Base-by-base conservation (phyloP, 2,329 filamentous ascomycete species). In the Aspergillus viridinutans region DNA sequence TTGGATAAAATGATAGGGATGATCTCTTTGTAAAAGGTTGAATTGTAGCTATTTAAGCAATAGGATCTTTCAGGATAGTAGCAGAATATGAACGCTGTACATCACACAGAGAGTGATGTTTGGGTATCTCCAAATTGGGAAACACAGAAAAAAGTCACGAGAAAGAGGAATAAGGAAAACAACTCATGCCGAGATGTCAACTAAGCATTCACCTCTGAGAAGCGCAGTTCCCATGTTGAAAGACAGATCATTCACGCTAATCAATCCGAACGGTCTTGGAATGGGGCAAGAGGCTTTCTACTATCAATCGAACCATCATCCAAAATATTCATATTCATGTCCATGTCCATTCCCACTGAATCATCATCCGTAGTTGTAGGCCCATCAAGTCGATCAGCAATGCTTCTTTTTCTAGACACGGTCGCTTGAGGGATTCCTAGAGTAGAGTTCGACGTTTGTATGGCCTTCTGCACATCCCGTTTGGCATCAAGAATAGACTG, bases 401-500 rank as follows among this genome's bases (percentile, higher is more conserved):
- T 66, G 38, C 62, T 71, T 54, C 74, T 67, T 57, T 76, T 72
- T 55, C 60, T 69, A 8, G 62, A 58, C 9, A 49, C 50, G 5
- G 60, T 47, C n/a, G 64, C 58, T 17, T 60, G 25, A 5, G 61
- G 32, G 49, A 56, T 53, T 4, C 56, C 53, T 21, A 58, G 35
- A 38, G 51, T 55, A 3, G 67, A 62, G 4, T 61, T 64, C 17
- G 61, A 61, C 32, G 61, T 56, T 35, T 60, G 62, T 40, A 52
- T 68, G 8, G 68, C 62, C 20, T 57, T 66, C 38, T 72, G 66
- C 20, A 79, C 76, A 56, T 78, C 74, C 8, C 76, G 67, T 60
- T 78, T 77, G 4, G 77, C 77, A 29, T 66, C 58, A 29, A 79
- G 64, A 32, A 80, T 76, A 1, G 68, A 66, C 14, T 76, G 73